Conservation (phyloP, 139 green algal species). For the Chlorella sorokiniana region DNA sequence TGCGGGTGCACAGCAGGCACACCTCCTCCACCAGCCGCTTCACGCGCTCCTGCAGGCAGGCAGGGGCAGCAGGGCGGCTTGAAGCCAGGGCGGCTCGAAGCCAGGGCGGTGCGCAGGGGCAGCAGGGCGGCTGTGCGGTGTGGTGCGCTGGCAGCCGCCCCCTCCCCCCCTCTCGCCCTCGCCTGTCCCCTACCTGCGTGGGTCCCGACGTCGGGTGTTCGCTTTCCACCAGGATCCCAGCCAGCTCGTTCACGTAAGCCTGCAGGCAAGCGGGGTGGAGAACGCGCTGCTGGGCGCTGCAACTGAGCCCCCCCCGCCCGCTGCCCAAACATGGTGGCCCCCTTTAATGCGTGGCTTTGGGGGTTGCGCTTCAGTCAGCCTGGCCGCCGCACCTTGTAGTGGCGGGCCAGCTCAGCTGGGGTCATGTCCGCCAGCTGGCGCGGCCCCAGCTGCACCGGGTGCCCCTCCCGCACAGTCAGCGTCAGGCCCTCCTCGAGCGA, state of each 20-base stretch:
- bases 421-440: slow-evolving; percentile 43
- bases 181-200: slow-evolving; percentile 4
- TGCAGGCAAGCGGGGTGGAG: background rate
- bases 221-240: slow-evolving; percentile 35
- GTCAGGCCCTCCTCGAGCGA: slow-evolving; percentile 37
- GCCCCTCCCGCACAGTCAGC: slow-evolving; percentile 37
- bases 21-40: slow-evolving; percentile 29
- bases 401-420: slow-evolving; percentile 29
- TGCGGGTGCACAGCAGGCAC: slow-evolving; percentile 21
- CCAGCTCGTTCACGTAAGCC: slow-evolving; percentile 53
- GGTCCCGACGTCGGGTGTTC: background rate
- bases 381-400: slow-evolving; percentile 42
- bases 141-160: background rate
- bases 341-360: no score
- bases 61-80: background rate
- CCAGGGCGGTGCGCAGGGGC: background rate
- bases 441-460: slow-evolving; percentile 21
- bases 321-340: no score
- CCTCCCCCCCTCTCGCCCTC: background rate
- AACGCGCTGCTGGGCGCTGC: background rate
- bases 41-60: slow-evolving; percentile 18
- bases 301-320: no score
- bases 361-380: no score
- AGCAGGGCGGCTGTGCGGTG: background rate
- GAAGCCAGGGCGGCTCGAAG: background rate